Base-by-base conservation (phyloP, 805 yeast species). In the Sugiyamaella boreocaroliniensis region DNA sequence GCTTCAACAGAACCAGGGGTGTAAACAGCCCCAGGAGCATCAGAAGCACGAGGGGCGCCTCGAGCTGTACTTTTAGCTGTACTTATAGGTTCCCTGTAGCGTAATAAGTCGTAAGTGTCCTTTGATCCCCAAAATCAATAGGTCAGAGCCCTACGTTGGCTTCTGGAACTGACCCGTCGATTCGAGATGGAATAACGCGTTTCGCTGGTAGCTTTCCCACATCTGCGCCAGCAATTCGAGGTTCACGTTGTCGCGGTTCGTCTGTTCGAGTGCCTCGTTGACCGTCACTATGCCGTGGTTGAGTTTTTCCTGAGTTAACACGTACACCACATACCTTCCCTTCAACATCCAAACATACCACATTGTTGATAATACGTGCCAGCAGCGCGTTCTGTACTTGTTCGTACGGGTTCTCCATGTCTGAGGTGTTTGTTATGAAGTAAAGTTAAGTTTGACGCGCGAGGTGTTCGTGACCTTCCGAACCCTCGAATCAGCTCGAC, bases 371-470 rank as follows among this genome's bases (percentile, higher is more conserved):
- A n/a, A 87, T 86, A 57, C 96, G 79, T 10, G 86, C 79, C 42
- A 85, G 72, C 19, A 89, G 71, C 14, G 88, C 88, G 58, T 79
- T 82, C 64, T 88, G 96, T 6, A 80, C 85, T 63, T 84, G 85
- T 61, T 86, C 90, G 63, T 87, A 90, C 3, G 96, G 96, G 61
- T 86, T 87, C 68, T 86, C 89, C 95, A 86, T 86, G 34, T 45
- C 50, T 32, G 26, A 22, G 26, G 6, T 22, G 26, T 22, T 22
- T 22, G 26, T 22, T 22, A 22, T 22, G 26, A 22, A 22, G 26
- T 22, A 4, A 22, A 22, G 26, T 22, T 22, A 22, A 22, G 26
- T 22, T 22, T 22, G 26, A n/a, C n/a, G 26, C 26, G 26, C 26
- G 26, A 22, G 26, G 6, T 3, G 26, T 22, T 22, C 26, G 26